phyloP scores from a whole-genome alignment of 371 early-diverging fungal genomes.

The Mucor circinelloides region DNA sequence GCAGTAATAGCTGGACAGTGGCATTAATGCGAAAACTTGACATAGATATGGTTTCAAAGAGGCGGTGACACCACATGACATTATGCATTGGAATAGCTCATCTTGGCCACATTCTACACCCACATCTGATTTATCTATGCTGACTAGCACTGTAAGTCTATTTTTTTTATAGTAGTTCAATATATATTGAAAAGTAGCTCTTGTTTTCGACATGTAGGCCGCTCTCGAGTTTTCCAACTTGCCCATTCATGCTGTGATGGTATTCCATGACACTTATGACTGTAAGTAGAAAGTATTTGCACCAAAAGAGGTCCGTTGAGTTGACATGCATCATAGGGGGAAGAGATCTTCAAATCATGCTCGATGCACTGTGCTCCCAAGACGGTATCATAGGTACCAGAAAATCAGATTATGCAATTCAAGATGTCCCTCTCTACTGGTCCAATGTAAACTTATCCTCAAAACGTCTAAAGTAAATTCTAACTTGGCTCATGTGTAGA shows the following conservation, averaged over 20 bases:
- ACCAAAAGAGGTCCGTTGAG: neutral
- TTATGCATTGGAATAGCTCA: slow-evolving; percentile 69
- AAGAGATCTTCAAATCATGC: slow-evolving; percentile 80
- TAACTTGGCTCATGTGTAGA: slow-evolving; percentile 17
- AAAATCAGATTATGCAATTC: slow-evolving; percentile 41
- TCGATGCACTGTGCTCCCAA: slow-evolving; percentile 73
- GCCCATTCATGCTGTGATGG: slow-evolving; percentile 75
- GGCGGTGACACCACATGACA: slow-evolving; percentile 78
- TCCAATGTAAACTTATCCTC: slow-evolving; percentile 60
- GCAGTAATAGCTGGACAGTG: too few relatives aligned
- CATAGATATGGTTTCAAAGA: slow-evolving; percentile 75
- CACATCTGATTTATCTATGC: slow-evolving; percentile 13
- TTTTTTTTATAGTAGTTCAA: too few relatives aligned
- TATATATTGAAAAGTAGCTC: too few relatives aligned
- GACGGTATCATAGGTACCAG: slow-evolving; percentile 65
- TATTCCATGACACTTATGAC: slow-evolving; percentile 86
- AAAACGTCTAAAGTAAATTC: neutral
- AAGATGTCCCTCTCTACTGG: slow-evolving; percentile 76
- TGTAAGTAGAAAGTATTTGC: slow-evolving; percentile 45
- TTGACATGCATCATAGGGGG: slow-evolving; percentile 53
- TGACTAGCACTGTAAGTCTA: slow-evolving; percentile 16
- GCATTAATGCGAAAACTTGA: neutral
- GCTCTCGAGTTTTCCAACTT: slow-evolving; percentile 50
- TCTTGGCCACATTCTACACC: slow-evolving; percentile 72
- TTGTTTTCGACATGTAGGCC: slow-evolving; percentile 24